These are phyloP conservation scores for Phytophthora cajani DNA, from an alignment of 352 stramenopile species.

Conservation along the genomic window DNA sequence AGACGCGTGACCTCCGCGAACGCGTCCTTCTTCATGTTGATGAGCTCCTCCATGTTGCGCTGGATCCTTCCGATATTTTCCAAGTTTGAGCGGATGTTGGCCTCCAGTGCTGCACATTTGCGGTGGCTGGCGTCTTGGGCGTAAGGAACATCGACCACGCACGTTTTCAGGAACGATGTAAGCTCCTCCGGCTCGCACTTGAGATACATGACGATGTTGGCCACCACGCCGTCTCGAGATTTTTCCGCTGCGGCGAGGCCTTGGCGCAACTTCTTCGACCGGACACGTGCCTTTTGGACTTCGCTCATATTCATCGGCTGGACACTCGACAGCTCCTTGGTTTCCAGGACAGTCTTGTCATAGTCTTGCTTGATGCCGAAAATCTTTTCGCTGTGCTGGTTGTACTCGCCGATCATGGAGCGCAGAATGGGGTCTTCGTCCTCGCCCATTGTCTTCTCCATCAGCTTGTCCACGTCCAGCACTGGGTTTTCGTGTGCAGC, in stretches of 20 bases:
- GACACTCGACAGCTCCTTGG: conserved; percentile 43
- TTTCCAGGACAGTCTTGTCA: conserved; percentile 34
- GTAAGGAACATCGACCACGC: conserved; percentile 49
- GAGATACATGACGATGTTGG: conserved; percentile 53
- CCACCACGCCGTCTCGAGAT: conserved; percentile 57
- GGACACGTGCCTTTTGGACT: conserved; percentile 25
- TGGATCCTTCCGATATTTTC: conserved; percentile 44
- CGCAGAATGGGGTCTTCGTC: conserved; percentile 63
- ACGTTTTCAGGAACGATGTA: conserved; percentile 44
- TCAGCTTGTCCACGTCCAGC: conserved; percentile 41
- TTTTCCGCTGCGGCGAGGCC: conserved; percentile 42
- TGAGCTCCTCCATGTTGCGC: conserved; percentile 64
- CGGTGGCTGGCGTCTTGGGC: conserved; percentile 58
- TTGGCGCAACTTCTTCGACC: conserved; percentile 28
- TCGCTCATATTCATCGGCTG: conserved; percentile 44
- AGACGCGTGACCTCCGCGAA: conserved; percentile 66
- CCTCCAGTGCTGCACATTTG: conserved; percentile 52
- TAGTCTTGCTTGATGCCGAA: conserved; percentile 52
- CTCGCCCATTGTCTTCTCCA: conserved; percentile 40
- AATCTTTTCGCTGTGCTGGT: conserved; percentile 53
- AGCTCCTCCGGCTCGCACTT: conserved; percentile 50
- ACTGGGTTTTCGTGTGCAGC: conserved; percentile 21
- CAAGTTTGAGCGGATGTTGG: conserved; percentile 45
- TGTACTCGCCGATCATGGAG: conserved; percentile 70
- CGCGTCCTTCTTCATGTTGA: conserved; percentile 52